Conservation (phyloP, 306 rosid genomes). For the Styphnolobium japonicum region DNA sequence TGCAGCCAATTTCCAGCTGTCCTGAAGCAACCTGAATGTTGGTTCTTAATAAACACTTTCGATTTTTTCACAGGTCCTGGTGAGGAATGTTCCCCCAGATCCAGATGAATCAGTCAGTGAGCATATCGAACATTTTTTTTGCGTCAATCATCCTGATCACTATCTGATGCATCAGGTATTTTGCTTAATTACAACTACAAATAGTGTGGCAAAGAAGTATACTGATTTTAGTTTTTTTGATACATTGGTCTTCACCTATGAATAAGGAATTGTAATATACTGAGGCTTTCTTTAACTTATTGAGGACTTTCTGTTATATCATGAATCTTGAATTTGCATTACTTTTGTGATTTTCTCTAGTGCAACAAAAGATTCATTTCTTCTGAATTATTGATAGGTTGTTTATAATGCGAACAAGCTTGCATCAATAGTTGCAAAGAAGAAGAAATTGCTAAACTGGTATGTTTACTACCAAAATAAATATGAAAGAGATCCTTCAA, state of each 20-base stretch:
- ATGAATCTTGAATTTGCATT: background rate
- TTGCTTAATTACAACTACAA: background rate
- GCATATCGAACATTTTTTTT: slow-evolving; percentile 90
- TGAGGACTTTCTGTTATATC: background rate
- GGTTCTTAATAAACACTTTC: slow-evolving; percentile 8
- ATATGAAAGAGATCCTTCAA: slow-evolving; percentile 56
- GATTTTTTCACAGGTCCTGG: slow-evolving; percentile 60
- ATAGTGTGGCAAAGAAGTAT: background rate
- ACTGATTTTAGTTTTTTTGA: slow-evolving; percentile 1
- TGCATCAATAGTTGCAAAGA: slow-evolving; percentile 60
- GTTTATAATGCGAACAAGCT: slow-evolving; percentile 79
- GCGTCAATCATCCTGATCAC: slow-evolving; percentile 86
- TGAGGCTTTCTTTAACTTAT: background rate
- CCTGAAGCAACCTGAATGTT: background rate
- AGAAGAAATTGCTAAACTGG: slow-evolving; percentile 63
- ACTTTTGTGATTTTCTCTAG: background rate
- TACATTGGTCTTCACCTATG: background rate
- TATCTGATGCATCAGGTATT: slow-evolving; percentile 84
- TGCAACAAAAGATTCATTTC: background rate
- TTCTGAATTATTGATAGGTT: slow-evolving; percentile 44
- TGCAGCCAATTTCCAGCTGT: background rate
- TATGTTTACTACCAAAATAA: slow-evolving; percentile 73
- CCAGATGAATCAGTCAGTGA: slow-evolving; percentile 82
- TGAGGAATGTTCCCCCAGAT: slow-evolving; percentile 90
- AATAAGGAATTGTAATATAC: slow-evolving; percentile 6